Evolutionary conservation across 495 filamentous ascomycete genomes (phyloP), one percentile per base, ranked within the genome.

Genomic region (Penicillium soppii): DNA sequence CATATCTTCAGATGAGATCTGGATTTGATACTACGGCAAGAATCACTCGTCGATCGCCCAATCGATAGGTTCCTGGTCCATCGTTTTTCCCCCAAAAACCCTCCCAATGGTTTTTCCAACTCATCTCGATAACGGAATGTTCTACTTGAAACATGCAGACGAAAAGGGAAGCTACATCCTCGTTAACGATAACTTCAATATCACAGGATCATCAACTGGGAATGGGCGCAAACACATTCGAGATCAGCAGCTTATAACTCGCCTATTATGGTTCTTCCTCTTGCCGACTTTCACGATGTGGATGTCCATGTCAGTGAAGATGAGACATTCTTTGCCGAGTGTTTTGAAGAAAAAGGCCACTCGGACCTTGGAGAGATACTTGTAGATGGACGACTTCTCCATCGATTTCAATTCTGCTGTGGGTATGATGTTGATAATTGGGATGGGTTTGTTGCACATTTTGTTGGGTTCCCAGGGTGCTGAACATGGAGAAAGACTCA

Each of bases 201-300:
- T 79, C 41, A 73, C 69, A 2, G 68, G 69, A 70, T 77, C 26
- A 66, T 75, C 35, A 68, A 79, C 53, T 78, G 69, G 72, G 66
- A 78, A 50, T 75, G 65, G 60, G 66, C 72, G 13, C 42, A 65
- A 33, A 70, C 71, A 7, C 66, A 53, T 16, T 47, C 60, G 0
- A 70, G 64, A 52, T 64, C 59, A 36, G 53, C 50, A 7, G 68
- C 71, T 15, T 78, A 76, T 41, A 69, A 63, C 52, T 71, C 70
- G 1, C 70, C 70, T 2, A 65, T 69, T 23, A 65, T 71, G 58
- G 58, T 76, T 50, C 69, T 69, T 53, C 70, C 70, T 0, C 68
- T 77, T 32, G 63, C 40, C 8, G 63, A 68, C 13, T 77, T 77
- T 46, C 75, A 74, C 51, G 45, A 66, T 1, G 68, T 68, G 2